Percentiles rank a stretch among this genome's conserved stretches.
Conservation (phyloP, 2,329 filamentous ascomycete species). For the Xylariales sp. region DNA sequence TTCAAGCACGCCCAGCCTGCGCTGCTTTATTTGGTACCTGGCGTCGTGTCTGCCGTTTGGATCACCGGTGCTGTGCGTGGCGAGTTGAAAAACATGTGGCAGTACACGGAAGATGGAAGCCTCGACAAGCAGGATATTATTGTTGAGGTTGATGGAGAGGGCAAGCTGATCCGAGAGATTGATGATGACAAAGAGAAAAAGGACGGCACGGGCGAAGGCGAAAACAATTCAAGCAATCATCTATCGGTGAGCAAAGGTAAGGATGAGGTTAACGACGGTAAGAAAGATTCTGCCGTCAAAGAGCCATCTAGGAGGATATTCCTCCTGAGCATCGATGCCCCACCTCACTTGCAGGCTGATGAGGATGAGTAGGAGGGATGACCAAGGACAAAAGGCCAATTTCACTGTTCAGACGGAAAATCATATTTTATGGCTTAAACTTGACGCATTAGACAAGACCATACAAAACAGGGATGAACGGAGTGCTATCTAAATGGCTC, state of each 20-base stretch:
- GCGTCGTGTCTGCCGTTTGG: constrained; percentile 73
- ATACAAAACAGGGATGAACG: too few relatives aligned
- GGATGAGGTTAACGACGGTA: too few relatives aligned
- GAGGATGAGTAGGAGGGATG: neutral
- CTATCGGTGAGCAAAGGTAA: too few relatives aligned
- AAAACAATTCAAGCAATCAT: too few relatives aligned
- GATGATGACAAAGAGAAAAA: constrained; percentile 30
- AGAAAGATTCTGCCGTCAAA: too few relatives aligned
- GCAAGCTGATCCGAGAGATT: constrained; percentile 37
- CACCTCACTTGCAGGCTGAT: constrained; percentile 9
- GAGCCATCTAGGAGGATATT: constrained; percentile 16
- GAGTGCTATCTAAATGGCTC: too few relatives aligned
- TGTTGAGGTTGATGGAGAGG: constrained; percentile 48
- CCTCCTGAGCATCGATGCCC: constrained; percentile 24
- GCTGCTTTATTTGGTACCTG: constrained; percentile 85
- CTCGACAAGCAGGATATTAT: constrained; percentile 51
- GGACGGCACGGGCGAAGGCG: constrained; percentile 25
- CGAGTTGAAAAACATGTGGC: constrained; percentile 73
- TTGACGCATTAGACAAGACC: too few relatives aligned
- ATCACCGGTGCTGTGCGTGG: constrained; percentile 66
- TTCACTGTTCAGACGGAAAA: too few relatives aligned
- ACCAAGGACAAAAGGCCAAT: too few relatives aligned
- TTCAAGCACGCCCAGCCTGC: constrained; percentile 85
- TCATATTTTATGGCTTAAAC: too few relatives aligned
- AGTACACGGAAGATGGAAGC: constrained; percentile 70